Evolutionary conservation across 2,329 filamentous ascomycete species (phyloP).

Genomic region (Pseudogymnoascus sp.): DNA sequence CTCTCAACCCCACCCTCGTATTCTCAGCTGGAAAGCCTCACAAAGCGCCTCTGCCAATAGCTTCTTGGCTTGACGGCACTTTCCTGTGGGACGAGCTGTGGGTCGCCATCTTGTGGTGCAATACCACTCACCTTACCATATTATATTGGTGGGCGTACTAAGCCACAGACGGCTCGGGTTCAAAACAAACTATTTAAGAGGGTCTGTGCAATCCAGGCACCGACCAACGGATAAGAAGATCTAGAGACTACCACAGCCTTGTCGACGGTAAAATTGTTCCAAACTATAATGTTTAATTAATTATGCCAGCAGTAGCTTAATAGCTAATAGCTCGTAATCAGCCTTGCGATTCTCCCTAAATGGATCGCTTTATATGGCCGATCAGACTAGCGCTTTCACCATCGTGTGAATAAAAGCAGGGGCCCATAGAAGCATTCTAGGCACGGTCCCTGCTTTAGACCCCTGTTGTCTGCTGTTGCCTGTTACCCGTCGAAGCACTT

Average conservation of each 20-base stretch:
- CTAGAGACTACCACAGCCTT: not conserved
- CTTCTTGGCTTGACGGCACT: not conserved
- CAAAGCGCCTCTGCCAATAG: not conserved
- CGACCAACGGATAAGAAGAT: not conserved
- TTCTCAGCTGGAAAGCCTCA: not conserved
- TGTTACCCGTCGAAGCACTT: no score
- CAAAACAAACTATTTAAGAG: not conserved
- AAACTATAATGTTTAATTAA: not conserved
- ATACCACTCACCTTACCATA: not conserved
- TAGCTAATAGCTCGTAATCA: not conserved
- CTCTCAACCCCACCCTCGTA: not conserved
- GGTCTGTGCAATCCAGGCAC: slow-evolving; percentile 3
- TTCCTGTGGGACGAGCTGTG: not conserved
- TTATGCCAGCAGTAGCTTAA: not conserved
- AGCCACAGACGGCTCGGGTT: not conserved
- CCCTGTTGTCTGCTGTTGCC: not conserved
- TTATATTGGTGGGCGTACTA: not conserved
- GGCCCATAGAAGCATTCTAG: not conserved
- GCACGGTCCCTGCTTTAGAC: not conserved
- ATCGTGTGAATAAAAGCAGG: not conserved
- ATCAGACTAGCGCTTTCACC: not conserved
- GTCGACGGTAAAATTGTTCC: not conserved
- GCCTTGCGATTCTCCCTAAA: not conserved
- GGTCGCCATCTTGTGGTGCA: not conserved
- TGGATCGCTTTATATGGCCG: not conserved